A percentile compares a stretch with the other conserved stretches of the same genome.
phyloP scores from a whole-genome alignment of 805 yeast species.

The Spathaspora hagerdaliae region DNA sequence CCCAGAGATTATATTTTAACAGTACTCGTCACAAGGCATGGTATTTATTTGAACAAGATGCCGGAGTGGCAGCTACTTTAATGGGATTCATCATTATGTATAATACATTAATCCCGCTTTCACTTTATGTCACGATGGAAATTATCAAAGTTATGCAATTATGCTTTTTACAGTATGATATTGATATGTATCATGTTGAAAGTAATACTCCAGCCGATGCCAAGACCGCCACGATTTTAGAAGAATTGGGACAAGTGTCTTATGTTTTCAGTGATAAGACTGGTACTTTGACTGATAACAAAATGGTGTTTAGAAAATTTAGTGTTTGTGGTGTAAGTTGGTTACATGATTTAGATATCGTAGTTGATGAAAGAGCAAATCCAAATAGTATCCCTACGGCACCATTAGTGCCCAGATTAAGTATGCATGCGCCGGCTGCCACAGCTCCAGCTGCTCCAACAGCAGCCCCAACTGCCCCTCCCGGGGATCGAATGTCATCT shows the following conservation, averaged over 20 bases:
- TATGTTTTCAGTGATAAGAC: constrained; percentile 95
- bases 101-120: constrained; percentile 91
- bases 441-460: background rate
- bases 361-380: constrained; percentile 10
- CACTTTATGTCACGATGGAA: constrained; percentile 95
- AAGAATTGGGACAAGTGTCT: constrained; percentile 95
- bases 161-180: constrained; percentile 77
- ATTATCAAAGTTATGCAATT: constrained; percentile 87
- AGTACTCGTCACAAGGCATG: constrained; percentile 46
- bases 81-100: constrained; percentile 98
- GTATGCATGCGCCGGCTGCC: background rate
- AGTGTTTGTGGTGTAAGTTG: constrained; percentile 86
- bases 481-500: background rate
- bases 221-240: constrained; percentile 90
- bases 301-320: constrained; percentile 87
- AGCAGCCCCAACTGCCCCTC: background rate
- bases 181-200: constrained; percentile 87
- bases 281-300: constrained; percentile 92
- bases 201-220: constrained; percentile 92
- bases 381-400: constrained; percentile 6
- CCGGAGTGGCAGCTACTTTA: constrained; percentile 80
- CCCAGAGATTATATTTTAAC: constrained; percentile 53
- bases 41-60: constrained; percentile 73
- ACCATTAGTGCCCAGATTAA: constrained; percentile 4
- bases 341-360: constrained; percentile 69